Evolutionary conservation across 768 basidiomycete species (phyloP).

Genomic region (Russula virescens): DNA sequence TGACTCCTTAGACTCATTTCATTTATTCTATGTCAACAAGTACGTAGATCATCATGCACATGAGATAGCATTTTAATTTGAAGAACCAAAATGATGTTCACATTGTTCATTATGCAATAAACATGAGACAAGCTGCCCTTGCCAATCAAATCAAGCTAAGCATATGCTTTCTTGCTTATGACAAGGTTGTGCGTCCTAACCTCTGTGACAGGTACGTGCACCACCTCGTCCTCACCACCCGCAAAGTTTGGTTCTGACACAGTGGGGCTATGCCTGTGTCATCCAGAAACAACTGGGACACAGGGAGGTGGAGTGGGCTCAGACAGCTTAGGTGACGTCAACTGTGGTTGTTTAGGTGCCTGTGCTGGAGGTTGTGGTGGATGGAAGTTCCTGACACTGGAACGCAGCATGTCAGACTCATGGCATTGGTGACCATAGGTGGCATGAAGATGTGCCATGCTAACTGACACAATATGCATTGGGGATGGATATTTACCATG

Average conservation of each 20-base stretch:
- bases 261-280: slow-evolving; percentile 65
- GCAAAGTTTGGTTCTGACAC: slow-evolving; percentile 42
- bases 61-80: no score
- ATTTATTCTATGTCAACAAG: no score
- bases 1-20: no score
- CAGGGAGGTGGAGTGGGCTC: slow-evolving; percentile 13
- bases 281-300: slow-evolving; percentile 23
- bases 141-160: slow-evolving; percentile 83
- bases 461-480: slow-evolving; percentile 31
- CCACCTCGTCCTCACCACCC: slow-evolving; percentile 37
- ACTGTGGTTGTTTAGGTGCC: slow-evolving; percentile 13
- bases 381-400: slow-evolving; percentile 33
- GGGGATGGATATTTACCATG: slow-evolving; percentile 53
- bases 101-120: slow-evolving; percentile 76
- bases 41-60: no score
- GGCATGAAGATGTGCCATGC: slow-evolving; percentile 30
- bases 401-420: slow-evolving; percentile 73
- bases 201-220: slow-evolving; percentile 15
- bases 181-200: slow-evolving; percentile 22
- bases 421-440: slow-evolving; percentile 52
- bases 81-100: no score
- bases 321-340: slow-evolving; percentile 15
- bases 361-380: neutral
- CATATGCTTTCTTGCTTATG: slow-evolving; percentile 72
- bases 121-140: slow-evolving; percentile 96